phyloP scores from a whole-genome alignment of 129 eudicot species.

The Dittrichia graveolens region DNA sequence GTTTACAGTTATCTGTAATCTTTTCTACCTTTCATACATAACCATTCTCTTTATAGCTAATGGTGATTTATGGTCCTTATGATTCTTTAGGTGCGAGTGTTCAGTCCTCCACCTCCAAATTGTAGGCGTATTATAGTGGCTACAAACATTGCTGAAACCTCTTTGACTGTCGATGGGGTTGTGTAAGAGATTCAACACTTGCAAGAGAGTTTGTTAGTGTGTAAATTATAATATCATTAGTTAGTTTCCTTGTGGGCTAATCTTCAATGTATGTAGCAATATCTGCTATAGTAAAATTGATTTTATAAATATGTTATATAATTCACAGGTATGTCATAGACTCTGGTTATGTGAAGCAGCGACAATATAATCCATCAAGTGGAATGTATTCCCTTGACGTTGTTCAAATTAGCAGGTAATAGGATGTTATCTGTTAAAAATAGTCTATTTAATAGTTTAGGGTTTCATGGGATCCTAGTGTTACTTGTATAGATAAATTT shows the following conservation, averaged over 20 bases:
- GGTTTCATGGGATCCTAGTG: too few relatives aligned
- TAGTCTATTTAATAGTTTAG: too few relatives aligned
- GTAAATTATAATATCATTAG: neutral
- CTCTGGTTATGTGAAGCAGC: slow-evolving; percentile 97
- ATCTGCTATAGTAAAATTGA: neutral
- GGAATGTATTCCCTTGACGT: slow-evolving; percentile 99
- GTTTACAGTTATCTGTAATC: neutral
- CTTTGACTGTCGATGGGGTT: slow-evolving; percentile 98
- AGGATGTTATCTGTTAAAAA: neutral
- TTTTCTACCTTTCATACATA: neutral
- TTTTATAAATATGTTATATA: slow-evolving; percentile 17
- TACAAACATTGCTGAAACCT: slow-evolving; percentile 96
- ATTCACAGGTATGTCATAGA: slow-evolving; percentile 82
- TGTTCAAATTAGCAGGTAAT: slow-evolving; percentile 87
- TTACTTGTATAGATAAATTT: too few relatives aligned
- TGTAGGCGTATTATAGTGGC: slow-evolving; percentile 96
- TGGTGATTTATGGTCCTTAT: slow-evolving; percentile 9
- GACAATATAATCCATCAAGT: slow-evolving; percentile 87
- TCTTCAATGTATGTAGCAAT: too few relatives aligned
- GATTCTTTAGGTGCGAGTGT: slow-evolving; percentile 75
- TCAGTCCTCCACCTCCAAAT: slow-evolving; percentile 81
- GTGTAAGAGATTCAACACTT: slow-evolving; percentile 57
- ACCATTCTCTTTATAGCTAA: slow-evolving; percentile 17
- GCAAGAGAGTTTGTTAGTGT: slow-evolving; percentile 2
- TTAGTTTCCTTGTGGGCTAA: too few relatives aligned